phyloP scores from a whole-genome alignment of 73 alveolate genomes.

The Tetrahymena borealis region DNA sequence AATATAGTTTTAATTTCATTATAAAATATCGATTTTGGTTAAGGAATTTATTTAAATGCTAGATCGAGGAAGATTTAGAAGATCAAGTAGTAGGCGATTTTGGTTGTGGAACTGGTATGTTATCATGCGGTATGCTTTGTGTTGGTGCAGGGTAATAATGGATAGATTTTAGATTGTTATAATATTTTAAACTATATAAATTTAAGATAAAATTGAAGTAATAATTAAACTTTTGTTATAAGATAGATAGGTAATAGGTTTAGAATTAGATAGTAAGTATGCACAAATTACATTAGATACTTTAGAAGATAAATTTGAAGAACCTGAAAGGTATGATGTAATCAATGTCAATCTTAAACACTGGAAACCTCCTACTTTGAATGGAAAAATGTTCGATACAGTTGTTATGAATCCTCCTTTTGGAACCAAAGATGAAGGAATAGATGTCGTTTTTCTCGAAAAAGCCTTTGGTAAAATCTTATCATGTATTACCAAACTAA shows the following conservation, averaged over 20 bases:
- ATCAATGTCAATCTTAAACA: conserved; percentile 10
- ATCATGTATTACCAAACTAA: not conserved
- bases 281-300: conserved; percentile 29
- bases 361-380: conserved; percentile 9
- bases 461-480: conserved; percentile 10
- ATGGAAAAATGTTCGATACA: conserved; percentile 11
- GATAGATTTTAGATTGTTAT: not conserved
- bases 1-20: too few species aligned
- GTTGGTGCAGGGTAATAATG: conserved; percentile 11
- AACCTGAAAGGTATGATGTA: conserved; percentile 10
- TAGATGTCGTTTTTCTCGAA: conserved; percentile 24
- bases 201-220: not conserved
- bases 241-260: conserved; percentile 11
- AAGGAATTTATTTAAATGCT: too few species aligned
- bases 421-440: conserved; percentile 36
- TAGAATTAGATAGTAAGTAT: conserved; percentile 17
- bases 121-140: conserved; percentile 34
- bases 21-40: too few species aligned
- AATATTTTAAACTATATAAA: too few species aligned
- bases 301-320: conserved; percentile 20
- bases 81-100: conserved; percentile 25
- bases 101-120: conserved; percentile 48
- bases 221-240: not conserved
- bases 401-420: conserved; percentile 42
- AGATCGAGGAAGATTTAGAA: conserved; percentile 15